A percentile compares a stretch with the other conserved stretches of the same genome.
Evolutionary conservation across 176 grass and related monocot genomes (phyloP).

Genomic region (Oryza meridionalis): DNA sequence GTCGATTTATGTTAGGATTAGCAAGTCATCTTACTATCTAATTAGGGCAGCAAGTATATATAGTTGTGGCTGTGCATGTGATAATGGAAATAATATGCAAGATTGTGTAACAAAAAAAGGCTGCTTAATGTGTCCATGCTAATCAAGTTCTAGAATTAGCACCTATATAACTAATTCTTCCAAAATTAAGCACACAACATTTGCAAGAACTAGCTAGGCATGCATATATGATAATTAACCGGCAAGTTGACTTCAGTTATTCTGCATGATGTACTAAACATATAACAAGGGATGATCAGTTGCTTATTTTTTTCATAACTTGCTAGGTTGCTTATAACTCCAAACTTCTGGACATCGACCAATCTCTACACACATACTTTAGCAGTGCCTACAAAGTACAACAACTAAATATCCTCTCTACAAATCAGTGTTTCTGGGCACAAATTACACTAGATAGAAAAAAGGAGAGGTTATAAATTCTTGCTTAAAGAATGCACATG

Average conservation of each 20-base stretch:
- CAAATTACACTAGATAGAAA: neutral
- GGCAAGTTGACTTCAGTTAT: neutral
- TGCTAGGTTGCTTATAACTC: neutral
- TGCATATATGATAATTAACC: neutral
- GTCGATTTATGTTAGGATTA: neutral
- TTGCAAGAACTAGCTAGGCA: slow-evolving; percentile 1
- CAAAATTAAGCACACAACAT: neutral
- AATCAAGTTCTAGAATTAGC: slow-evolving; percentile 3
- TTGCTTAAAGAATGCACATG: slow-evolving; percentile 26
- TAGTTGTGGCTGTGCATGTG: neutral
- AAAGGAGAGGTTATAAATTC: slow-evolving; percentile 42
- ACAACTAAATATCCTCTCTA: neutral
- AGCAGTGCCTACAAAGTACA: neutral
- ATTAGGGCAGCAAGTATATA: neutral
- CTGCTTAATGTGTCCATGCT: neutral
- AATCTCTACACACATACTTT: neutral
- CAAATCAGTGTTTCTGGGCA: neutral
- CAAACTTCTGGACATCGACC: neutral
- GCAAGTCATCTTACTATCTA: neutral
- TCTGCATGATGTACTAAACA: neutral
- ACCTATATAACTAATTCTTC: slow-evolving; percentile 12
- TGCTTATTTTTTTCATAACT: slow-evolving; percentile 3
- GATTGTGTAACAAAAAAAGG: neutral
- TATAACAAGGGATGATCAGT: neutral
- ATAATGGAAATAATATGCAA: slow-evolving; percentile 7